Base-by-base conservation (phyloP, 768 basidiomycete genomes). In the Mycena albidolilacea region DNA sequence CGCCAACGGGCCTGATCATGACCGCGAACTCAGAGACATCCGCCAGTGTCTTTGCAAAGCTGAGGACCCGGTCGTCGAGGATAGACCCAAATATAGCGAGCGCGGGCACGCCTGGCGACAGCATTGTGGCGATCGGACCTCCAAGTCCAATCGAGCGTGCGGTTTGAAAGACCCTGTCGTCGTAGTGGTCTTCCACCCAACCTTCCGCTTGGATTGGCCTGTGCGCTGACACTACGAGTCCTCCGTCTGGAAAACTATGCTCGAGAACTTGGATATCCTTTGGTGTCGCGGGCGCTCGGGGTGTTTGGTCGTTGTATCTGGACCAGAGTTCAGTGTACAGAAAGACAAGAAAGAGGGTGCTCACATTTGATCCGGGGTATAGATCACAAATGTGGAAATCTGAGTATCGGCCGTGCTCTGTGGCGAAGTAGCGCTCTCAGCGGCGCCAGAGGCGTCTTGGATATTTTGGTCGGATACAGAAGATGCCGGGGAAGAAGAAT, bases 181-280 rank as follows among this genome's bases (percentile, higher is more conserved):
- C 39, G 41, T 69, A 69, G 52, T 69, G 68, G 12, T 30, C 50
- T 44, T 69, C 68, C 0, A 69, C 52, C 68, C 68, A 69, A 2
- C 50, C 61, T 69, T 63, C 68, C 6, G 61, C 68, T 15, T 37
- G 6, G 48, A 44, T 41, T 12, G 68, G 39, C 5, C 17, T 35
- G 43, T 69, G 68, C 8, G 12, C 12, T 6, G 68, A 58, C 7
- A 66, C 39, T 3, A 66, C 21, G 37, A 41, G 15, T 30, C 64
- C 64, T 17, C 64, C 64, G 4, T 66, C 64, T n/a, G 54, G 3
- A 57, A 66, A 66, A n/a, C 37, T 19, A 14, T 15, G 23, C n/a
- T 66, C 64, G 11, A 66, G 12, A 4, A 41, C n/a, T 19, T 57
- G 38, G 1, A 55, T 35, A 43, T 66, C 64, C 30, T 66, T 39